These are phyloP conservation scores for Physcomitrium patens DNA, from an alignment of 225 moss, liverwort and hornwort species.

Conservation along the genomic window DNA sequence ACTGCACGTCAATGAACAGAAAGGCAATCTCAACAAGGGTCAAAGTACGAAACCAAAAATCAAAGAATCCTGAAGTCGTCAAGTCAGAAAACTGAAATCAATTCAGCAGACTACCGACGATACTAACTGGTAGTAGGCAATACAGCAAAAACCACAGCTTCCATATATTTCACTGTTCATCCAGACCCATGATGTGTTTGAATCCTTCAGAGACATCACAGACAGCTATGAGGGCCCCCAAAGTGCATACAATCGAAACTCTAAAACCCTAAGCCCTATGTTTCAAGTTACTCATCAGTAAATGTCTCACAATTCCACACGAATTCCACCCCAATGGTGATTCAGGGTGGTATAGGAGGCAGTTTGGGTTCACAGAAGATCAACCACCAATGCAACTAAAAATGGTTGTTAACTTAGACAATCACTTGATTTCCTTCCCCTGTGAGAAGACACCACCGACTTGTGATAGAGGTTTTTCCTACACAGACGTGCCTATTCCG, in stretches of 20 bases:
- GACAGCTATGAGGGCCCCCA: neutral
- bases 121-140: neutral
- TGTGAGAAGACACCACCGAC: neutral
- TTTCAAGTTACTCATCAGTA: neutral
- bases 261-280: slow-evolving; percentile 46
- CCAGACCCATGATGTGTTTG: neutral
- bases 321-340: no score
- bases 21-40: slow-evolving; percentile 2
- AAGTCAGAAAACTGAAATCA: neutral
- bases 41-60: slow-evolving; percentile 13
- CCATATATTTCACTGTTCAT: neutral
- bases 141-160: neutral
- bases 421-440: neutral
- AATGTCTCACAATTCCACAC: neutral
- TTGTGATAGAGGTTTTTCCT: neutral
- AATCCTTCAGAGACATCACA: neutral
- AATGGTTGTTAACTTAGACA: neutral
- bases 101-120: slow-evolving; percentile 8
- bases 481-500: neutral
- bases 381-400: neutral
- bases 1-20: slow-evolving; percentile 48
- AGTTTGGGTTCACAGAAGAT: neutral
- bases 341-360: no score
- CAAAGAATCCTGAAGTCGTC: neutral
- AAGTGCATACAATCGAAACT: slow-evolving; percentile 4